Evolutionary conservation across 169 alveolate species (phyloP).

Genomic region (Toxoplasma gondii): DNA sequence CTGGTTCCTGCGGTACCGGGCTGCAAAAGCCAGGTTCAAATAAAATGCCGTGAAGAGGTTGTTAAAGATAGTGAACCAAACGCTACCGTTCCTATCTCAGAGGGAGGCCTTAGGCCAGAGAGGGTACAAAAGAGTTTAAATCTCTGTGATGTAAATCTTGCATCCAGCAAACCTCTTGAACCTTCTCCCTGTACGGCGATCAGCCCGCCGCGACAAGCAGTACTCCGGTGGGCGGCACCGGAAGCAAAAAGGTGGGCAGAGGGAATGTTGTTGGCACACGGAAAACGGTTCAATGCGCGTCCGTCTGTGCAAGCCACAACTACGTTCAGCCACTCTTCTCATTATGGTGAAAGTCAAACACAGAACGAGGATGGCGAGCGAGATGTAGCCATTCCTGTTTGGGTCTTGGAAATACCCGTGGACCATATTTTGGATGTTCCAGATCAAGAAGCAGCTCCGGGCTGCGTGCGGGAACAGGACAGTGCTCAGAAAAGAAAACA

Average conservation of each 20-base stretch:
- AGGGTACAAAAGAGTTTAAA: background rate
- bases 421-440: background rate
- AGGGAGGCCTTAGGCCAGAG: too few relatives aligned
- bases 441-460: background rate
- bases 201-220: background rate
- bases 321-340: background rate
- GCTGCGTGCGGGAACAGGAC: background rate
- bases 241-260: background rate
- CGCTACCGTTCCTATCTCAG: too few relatives aligned
- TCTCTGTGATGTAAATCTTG: background rate
- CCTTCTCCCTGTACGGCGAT: background rate
- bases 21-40: background rate
- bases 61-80: background rate
- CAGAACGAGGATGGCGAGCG: background rate
- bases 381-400: background rate
- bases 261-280: background rate
- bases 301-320: background rate
- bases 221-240: conserved; percentile 19
- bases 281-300: background rate
- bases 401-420: background rate
- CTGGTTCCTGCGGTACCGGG: background rate
- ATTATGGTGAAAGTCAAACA: background rate
- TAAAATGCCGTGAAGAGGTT: background rate
- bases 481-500: background rate
- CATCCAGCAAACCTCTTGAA: background rate